Evolutionary conservation across 305 asterid species (phyloP).

Genomic region (Fraxinus sp.): DNA sequence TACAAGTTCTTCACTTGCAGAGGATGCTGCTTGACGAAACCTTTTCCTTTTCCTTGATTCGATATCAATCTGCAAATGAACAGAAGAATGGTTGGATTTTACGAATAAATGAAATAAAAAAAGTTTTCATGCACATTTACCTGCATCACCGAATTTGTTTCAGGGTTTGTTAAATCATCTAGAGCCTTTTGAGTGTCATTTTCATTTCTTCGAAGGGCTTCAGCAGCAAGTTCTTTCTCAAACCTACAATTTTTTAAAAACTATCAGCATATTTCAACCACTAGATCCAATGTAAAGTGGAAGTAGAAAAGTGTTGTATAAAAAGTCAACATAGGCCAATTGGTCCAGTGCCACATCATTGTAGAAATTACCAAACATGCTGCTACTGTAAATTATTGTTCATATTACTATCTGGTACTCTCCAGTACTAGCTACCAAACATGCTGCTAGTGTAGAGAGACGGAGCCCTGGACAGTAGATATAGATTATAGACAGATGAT

Average conservation of each 20-base stretch:
- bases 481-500: background rate
- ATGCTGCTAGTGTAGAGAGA: background rate
- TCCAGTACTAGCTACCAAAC: background rate
- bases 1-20: conserved; percentile 49
- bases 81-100: conserved; percentile 17
- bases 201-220: conserved; percentile 91
- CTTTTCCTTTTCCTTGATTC: conserved; percentile 65
- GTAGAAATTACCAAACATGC: background rate
- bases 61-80: conserved; percentile 51
- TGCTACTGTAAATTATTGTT: background rate
- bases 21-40: conserved; percentile 37
- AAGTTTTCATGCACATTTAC: conserved; percentile 37
- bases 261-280: conserved; percentile 29
- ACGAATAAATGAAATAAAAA: conserved; percentile 8
- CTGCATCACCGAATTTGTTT: conserved; percentile 59
- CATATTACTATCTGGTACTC: background rate
- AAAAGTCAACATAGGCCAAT: background rate
- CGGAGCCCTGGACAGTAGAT: background rate
- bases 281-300: conserved; percentile 28
- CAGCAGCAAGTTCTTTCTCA: conserved; percentile 82
- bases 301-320: background rate
- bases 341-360: background rate
- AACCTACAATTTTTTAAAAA: conserved; percentile 90
- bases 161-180: conserved; percentile 86
- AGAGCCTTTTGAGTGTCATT: conserved; percentile 76